A percentile compares a stretch with the other conserved stretches of the same genome.
Evolutionary conservation across 345 rosid genomes (phyloP).

Genomic region (Nephelium lappaceum): DNA sequence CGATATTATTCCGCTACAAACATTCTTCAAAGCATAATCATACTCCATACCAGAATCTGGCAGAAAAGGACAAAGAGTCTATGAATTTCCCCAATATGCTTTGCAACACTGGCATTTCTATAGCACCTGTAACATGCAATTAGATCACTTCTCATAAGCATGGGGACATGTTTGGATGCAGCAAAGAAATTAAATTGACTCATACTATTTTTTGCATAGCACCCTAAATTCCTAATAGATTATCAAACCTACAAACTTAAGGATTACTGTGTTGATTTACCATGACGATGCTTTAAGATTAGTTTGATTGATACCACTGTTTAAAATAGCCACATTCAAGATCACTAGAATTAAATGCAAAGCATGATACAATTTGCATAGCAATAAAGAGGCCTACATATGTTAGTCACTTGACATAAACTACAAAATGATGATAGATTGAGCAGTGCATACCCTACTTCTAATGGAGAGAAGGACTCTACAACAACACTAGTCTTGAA

Average conservation of each 20-base stretch:
- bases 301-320: neutral
- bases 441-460: constrained; percentile 53
- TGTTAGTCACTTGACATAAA: neutral
- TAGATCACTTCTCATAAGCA: constrained; percentile 12
- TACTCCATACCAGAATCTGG: constrained; percentile 68
- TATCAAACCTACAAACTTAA: neutral
- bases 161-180: neutral
- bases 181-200: neutral
- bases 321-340: constrained; percentile 2
- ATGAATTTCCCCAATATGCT: constrained; percentile 65
- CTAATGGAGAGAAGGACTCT: constrained; percentile 76
- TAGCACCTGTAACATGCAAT: constrained; percentile 60
- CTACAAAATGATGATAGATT: constrained; percentile 14
- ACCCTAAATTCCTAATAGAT: neutral
- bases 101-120: constrained; percentile 41
- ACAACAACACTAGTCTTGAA: constrained; percentile 66
- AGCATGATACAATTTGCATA: neutral
- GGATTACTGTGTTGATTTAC: neutral
- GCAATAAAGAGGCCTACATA: neutral
- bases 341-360: neutral
- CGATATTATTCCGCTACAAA: neutral
- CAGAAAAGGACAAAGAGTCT: constrained; percentile 68
- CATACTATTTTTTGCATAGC: neutral
- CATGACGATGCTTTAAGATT: neutral
- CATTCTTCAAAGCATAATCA: constrained; percentile 12